Conservation (phyloP, 208 protist species). For the Wallacemonas rigidus region DNA sequence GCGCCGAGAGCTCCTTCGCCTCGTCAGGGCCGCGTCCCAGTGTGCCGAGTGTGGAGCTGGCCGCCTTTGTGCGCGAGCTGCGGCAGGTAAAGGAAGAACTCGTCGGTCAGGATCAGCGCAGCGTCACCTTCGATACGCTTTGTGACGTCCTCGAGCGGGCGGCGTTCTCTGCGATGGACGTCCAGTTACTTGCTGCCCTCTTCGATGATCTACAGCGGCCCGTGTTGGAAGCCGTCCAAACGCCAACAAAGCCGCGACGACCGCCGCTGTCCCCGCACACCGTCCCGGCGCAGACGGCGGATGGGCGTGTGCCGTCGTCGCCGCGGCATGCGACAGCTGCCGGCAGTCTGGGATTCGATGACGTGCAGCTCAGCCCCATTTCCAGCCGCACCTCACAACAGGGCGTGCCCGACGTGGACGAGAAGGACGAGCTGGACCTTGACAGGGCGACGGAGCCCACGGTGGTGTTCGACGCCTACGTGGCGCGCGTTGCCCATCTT, state of each 20-base stretch:
- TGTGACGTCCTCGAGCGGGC: constrained; percentile 62
- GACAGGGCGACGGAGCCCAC: constrained; percentile 22
- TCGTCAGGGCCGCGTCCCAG: constrained; percentile 20
- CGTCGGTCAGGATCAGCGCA: constrained; percentile 32
- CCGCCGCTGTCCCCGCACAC: neutral
- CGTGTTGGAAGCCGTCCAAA: neutral
- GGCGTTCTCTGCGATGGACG: constrained; percentile 53
- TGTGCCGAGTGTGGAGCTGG: constrained; percentile 22
- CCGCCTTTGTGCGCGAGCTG: constrained; percentile 66
- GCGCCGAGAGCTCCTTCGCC: constrained; percentile 5
- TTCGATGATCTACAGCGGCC: constrained; percentile 68
- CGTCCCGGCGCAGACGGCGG: neutral
- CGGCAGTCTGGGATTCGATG: neutral
- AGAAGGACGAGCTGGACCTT: neutral
- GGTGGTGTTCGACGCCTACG: constrained; percentile 72
- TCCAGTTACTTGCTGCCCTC: constrained; percentile 52
- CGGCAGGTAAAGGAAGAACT: constrained; percentile 58
- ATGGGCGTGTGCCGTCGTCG: neutral
- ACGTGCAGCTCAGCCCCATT: neutral
- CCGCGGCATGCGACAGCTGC: no score
- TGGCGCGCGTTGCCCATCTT: constrained; percentile 69
- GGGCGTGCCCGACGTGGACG: neutral
- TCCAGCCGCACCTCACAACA: neutral
- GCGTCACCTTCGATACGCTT: constrained; percentile 57
- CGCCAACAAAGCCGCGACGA: neutral